Evolutionary conservation across 441 rosid species (phyloP).

Genomic region (Corymbia calophylla): DNA sequence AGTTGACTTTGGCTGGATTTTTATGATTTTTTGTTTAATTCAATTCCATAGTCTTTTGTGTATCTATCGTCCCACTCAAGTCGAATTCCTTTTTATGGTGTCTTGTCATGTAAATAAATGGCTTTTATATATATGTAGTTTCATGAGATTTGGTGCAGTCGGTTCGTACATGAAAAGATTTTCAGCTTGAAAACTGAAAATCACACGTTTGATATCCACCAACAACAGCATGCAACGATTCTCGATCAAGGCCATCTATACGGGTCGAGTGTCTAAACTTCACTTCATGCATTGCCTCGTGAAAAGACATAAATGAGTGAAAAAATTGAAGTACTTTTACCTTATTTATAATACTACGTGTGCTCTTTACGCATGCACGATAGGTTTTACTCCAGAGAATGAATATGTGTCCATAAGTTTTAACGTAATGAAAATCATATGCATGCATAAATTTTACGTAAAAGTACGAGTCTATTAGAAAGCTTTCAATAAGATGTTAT

Average conservation of each 20-base stretch:
- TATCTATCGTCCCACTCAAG: not conserved
- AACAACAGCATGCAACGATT: not conserved
- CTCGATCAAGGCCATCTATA: fast-evolving
- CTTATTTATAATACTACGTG: no score
- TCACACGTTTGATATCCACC: not conserved
- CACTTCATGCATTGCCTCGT: not conserved
- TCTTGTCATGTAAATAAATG: not conserved
- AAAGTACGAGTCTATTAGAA: not conserved
- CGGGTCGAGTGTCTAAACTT: not conserved
- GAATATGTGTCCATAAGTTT: no score
- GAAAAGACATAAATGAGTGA: no score
- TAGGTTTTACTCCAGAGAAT: no score
- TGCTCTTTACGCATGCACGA: no score
- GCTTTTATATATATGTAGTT: not conserved
- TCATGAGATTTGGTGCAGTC: not conserved
- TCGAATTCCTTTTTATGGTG: not conserved
- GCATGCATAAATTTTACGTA: not conserved
- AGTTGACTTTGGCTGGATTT: not conserved
- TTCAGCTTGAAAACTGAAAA: fast-evolving
- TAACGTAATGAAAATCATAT: not conserved
- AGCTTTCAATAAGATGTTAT: not conserved
- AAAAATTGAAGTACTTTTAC: no score
- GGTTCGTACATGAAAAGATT: not conserved
- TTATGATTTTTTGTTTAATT: not conserved
- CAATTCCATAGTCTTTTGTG: not conserved